Percentiles rank a stretch among this genome's conserved stretches.
These are phyloP conservation scores for Fusarium albidum DNA, from an alignment of 2,329 filamentous ascomycete genomes.

Conservation along the genomic window DNA sequence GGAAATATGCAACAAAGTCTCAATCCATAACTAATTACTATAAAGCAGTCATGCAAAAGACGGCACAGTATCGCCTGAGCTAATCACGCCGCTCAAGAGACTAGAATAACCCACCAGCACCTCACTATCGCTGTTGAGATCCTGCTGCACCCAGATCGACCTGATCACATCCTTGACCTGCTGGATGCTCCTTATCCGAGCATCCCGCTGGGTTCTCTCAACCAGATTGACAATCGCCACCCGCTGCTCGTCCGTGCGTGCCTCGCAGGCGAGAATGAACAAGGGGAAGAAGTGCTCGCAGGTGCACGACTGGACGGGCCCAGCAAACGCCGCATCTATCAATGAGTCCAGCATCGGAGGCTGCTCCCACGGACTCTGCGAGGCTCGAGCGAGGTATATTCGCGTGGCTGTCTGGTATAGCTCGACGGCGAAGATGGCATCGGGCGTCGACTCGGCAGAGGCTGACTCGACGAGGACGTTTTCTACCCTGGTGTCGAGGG, in stretches of 20 bases:
- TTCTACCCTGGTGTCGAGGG: slow-evolving; percentile 17
- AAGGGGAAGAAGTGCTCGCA: slow-evolving; percentile 48
- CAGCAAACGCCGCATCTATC: slow-evolving; percentile 30
- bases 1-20: too few species aligned
- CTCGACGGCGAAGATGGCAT: not conserved
- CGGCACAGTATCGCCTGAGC: slow-evolving; percentile 19
- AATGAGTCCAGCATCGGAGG: slow-evolving; percentile 28
- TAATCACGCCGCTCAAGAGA: slow-evolving; percentile 34
- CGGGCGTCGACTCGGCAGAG: not conserved
- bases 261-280: slow-evolving; percentile 47
- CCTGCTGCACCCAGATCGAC: slow-evolving; percentile 46
- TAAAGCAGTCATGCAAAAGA: slow-evolving; percentile 18
- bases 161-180: slow-evolving; percentile 36
- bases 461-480: not conserved
- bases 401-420: slow-evolving; percentile 27
- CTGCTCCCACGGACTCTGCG: slow-evolving; percentile 36
- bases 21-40: too few species aligned
- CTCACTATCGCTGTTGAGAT: slow-evolving; percentile 44
- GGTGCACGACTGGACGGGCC: slow-evolving; percentile 1
- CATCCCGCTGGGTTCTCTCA: slow-evolving; percentile 33
- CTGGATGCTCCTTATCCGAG: slow-evolving; percentile 34
- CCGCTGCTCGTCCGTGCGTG: slow-evolving; percentile 45
- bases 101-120: slow-evolving; percentile 41
- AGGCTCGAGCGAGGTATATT: slow-evolving; percentile 30
- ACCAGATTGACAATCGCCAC: slow-evolving; percentile 42